Evolutionary conservation across 2,329 filamentous ascomycete genomes (phyloP).

Genomic region (Fusarium anthophilum): DNA sequence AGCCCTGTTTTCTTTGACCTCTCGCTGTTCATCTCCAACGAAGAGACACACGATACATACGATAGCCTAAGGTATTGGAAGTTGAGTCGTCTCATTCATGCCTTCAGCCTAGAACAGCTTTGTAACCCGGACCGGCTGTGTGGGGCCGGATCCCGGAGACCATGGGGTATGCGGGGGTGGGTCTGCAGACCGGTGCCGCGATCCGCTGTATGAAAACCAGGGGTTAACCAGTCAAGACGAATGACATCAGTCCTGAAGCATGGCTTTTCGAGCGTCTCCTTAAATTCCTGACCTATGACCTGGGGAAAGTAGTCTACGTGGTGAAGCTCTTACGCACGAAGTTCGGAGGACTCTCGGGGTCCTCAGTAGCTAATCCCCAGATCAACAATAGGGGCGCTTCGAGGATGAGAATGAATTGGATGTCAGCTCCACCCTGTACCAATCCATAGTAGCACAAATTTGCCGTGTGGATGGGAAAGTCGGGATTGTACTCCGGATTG

Average conservation of each 20-base stretch:
- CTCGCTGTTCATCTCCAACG: not conserved
- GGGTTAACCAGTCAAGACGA: not conserved
- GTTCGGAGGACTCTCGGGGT: conserved; percentile 31
- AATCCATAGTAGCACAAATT: not conserved
- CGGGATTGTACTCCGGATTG: conserved; percentile 6
- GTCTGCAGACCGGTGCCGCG: not conserved
- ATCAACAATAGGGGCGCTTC: conserved; percentile 12
- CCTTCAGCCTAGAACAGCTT: not conserved
- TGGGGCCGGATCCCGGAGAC: conserved; percentile 6
- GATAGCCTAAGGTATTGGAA: not conserved
- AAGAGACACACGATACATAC: not conserved
- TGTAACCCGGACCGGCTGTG: not conserved
- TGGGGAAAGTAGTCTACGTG: not conserved
- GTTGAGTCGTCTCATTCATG: not conserved
- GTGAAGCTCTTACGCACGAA: not conserved
- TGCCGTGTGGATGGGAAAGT: not conserved
- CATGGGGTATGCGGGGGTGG: not conserved
- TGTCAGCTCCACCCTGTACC: conserved; percentile 2
- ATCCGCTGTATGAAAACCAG: not conserved
- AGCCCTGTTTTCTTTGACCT: not conserved
- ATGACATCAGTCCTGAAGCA: not conserved
- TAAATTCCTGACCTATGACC: not conserved
- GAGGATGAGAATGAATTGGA: not conserved
- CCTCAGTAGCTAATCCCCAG: not conserved
- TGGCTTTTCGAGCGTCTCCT: not conserved